Conservation (phyloP, 768 basidiomycete species). For the Stropharia rugosoannulata region DNA sequence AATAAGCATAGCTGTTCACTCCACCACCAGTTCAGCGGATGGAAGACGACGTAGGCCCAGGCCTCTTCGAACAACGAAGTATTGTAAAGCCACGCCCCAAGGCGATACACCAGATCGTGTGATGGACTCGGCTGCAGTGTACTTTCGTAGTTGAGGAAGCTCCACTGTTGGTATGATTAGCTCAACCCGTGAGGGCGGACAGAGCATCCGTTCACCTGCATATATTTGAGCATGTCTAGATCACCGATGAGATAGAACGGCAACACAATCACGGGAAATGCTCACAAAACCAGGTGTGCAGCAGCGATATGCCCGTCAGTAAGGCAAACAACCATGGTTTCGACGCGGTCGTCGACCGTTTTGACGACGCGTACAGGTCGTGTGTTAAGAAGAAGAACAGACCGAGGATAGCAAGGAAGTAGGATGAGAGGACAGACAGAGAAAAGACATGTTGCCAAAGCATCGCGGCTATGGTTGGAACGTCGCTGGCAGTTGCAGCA, state of each 20-base stretch:
- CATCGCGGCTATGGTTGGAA: background rate
- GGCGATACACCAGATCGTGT: slow-evolving; percentile 23
- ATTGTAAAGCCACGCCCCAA: slow-evolving; percentile 51
- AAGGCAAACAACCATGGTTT: slow-evolving; percentile 13
- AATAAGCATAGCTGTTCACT: slow-evolving; percentile 62
- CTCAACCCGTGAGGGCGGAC: background rate
- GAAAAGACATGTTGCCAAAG: slow-evolving; percentile 14
- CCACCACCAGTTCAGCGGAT: slow-evolving; percentile 66
- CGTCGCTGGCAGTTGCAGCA: background rate
- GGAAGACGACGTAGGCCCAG: slow-evolving; percentile 42
- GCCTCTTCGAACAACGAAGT: slow-evolving; percentile 65
- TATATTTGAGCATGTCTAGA: slow-evolving; percentile 33
- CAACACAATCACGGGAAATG: background rate
- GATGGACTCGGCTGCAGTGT: background rate
- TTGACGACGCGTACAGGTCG: slow-evolving; percentile 3
- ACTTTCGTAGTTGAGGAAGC: slow-evolving; percentile 45
- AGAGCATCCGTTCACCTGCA: slow-evolving; percentile 19
- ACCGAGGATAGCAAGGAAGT: slow-evolving; percentile 24
- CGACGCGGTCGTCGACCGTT: background rate
- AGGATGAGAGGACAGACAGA: slow-evolving; percentile 24
- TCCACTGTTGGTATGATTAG: slow-evolving; percentile 40
- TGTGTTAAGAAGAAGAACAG: slow-evolving; percentile 20
- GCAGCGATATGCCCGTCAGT: slow-evolving; percentile 25
- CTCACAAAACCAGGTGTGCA: slow-evolving; percentile 37
- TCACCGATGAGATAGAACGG: background rate